Base-by-base conservation (phyloP, 495 filamentous ascomycete genomes). In the Xylaria flabelliformis region DNA sequence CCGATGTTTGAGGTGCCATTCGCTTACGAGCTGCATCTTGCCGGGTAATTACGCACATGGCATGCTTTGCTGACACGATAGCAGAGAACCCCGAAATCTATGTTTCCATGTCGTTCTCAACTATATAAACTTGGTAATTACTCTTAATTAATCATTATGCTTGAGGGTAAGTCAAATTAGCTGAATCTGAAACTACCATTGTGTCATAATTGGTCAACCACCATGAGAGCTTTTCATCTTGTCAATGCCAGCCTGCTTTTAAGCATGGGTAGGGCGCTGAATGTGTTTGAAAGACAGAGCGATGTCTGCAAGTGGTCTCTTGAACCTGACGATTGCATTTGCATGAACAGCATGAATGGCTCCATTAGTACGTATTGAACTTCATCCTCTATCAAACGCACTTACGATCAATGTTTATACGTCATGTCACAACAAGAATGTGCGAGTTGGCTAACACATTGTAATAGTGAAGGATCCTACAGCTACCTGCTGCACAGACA, bases 241-340 rank as follows among this genome's bases (percentile, higher is more conserved):
- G 12, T 50, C 34, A 55, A 56, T 26, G 34, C 44, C 0, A n/a
- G 48, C n/a, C 21, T 67, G 36, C 50, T 67, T 4, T 32, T 56
- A 2, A 44, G 32, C 41, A 17, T 62, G 24, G 55, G 2, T 8
- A 21, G 3, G 6, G 67, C 13, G 10, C 67, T 70, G 2, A 70
- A 70, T 19, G 51, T 70, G 15, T 70, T 70, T 26, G 67, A 70
- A 29, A 62, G 67, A 29, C 67, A 70, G 32, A 70, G 41, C 17
- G 67, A 70, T 62, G 67, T 70, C 41, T 70, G 67, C 58, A 70
- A 51, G 41, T 70, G 67, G 67, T 61, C 67, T n/a, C 67, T 70
- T 51, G 39, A 26, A n/a, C 67, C 67, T 17, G 67, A 70, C 32
- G 67, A 70, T 17, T 70, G 67, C 34, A 70, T 70, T 13, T 70